Base-by-base conservation (phyloP, 2,329 filamentous ascomycete species). In the Diaporthe batatas region DNA sequence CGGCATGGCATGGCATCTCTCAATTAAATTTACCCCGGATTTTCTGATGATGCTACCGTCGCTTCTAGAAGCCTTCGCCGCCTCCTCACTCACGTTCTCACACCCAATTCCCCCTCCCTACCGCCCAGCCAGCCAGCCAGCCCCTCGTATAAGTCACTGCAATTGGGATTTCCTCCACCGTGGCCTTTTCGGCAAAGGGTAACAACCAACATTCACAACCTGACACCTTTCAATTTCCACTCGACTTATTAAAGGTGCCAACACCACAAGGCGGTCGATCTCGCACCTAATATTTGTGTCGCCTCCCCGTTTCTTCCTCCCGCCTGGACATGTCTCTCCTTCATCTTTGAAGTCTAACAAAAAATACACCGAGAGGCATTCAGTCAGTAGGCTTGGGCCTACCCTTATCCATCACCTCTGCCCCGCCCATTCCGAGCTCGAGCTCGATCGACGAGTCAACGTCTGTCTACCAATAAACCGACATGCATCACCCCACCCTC, bases 401-500 rank as follows among this genome's bases (percentile, higher is more conserved):
- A n/a, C 54, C 29, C 67, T 58, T 42, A 18, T 42, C 55, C 53
- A 21, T 57, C 32, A n/a, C 59, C 34, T 6, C 53, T 62, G 51
- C 55, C 58, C 57, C 47, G 55, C 44, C 34, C 47, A 16, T 29
- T 29, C 5, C 29, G 29, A 29, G n/a, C 6, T 49, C 54, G 42
- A 59, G 32, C 44, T 39, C 44, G 44, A n/a, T 55, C 44, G 36
- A 59, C 58, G 55, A 62, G 58, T 62, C 44, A 51, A 53, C 36
- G 58, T 49, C 42, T 25, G 29, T 29, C 29, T 29, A 29, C 29
- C 29, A 25, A 29, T 23, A 54, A 55, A 58, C 71, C 78, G 82
- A 75, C 76, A 91, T 91, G 89, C 87, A 89, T 80, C 86, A 86
- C 79, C 82, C 84, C 75, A 81, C 86, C 65, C 80, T 91, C 79